These are phyloP conservation scores for Xylaria multiplex DNA, from an alignment of 2,329 filamentous ascomycete species.

Conservation along the genomic window DNA sequence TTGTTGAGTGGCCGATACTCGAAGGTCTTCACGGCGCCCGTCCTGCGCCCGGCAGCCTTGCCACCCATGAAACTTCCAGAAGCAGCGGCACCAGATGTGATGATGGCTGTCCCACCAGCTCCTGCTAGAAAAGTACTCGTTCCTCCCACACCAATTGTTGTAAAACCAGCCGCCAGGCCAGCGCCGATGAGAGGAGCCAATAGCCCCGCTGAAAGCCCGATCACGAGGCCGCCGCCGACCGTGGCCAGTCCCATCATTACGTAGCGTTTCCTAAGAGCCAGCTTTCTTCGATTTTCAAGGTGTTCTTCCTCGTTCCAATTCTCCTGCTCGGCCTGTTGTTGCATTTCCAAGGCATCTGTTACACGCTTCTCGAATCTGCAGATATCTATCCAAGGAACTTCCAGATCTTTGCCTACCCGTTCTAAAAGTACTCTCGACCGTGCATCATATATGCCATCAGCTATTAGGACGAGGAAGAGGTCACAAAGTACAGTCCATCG, in stretches of 20 bases:
- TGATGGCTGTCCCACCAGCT: constrained; percentile 90
- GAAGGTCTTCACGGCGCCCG: constrained; percentile 92
- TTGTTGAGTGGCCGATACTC: constrained; percentile 97
- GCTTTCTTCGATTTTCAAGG: constrained; percentile 85
- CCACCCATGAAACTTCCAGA: constrained; percentile 89
- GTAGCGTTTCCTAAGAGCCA: constrained; percentile 82
- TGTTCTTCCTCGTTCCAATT: constrained; percentile 98
- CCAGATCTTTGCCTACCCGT: constrained; percentile 80
- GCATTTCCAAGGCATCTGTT: constrained; percentile 97
- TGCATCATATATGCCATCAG: constrained; percentile 93
- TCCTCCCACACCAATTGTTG: constrained; percentile 90
- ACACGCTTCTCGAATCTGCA: constrained; percentile 97
- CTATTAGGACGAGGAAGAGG: constrained; percentile 92
- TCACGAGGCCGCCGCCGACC: constrained; percentile 92
- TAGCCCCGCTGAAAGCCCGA: constrained; percentile 91
- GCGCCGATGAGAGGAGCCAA: constrained; percentile 94
- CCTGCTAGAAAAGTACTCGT: constrained; percentile 91
- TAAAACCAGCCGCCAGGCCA: constrained; percentile 92
- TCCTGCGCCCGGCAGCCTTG: constrained; percentile 85
- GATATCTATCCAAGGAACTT: constrained; percentile 90
- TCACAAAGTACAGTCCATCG: constrained; percentile 98
- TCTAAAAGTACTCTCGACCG: constrained; percentile 87
- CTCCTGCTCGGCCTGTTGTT: constrained; percentile 91
- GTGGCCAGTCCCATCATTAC: constrained; percentile 97
- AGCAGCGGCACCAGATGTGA: constrained; percentile 87